Conservation (phyloP, 2,329 filamentous ascomycete species). For the Ophiobolus disseminans region DNA sequence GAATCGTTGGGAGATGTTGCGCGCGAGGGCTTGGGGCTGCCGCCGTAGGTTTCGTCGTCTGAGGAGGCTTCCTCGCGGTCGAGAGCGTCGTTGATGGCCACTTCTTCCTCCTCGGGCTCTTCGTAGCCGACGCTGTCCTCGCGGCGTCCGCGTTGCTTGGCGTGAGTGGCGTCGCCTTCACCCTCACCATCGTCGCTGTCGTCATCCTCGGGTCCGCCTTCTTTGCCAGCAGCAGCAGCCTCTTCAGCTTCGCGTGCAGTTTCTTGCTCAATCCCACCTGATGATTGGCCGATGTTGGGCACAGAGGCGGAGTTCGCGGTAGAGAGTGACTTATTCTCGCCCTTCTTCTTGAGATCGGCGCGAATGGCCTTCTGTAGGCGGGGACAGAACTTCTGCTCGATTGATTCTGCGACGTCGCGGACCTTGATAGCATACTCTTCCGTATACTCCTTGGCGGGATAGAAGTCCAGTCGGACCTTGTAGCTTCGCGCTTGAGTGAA, state of each 20-base stretch:
- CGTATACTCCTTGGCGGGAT: slow-evolving; percentile 81
- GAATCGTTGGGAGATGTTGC: slow-evolving; percentile 40
- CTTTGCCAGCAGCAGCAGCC: slow-evolving; percentile 44
- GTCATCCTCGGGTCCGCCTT: slow-evolving; percentile 70
- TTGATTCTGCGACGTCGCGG: slow-evolving; percentile 76
- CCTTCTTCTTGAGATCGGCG: slow-evolving; percentile 81
- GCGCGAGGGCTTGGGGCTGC: slow-evolving; percentile 51
- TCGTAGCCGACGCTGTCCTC: slow-evolving; percentile 87
- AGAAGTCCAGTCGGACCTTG: slow-evolving; percentile 81
- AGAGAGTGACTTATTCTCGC: slow-evolving; percentile 63
- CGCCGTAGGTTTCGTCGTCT: slow-evolving; percentile 62
- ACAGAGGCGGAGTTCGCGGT: slow-evolving; percentile 66
- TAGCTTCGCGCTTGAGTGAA: slow-evolving; percentile 81
- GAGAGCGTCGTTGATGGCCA: slow-evolving; percentile 71
- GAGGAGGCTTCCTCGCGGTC: slow-evolving; percentile 61
- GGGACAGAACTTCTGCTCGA: slow-evolving; percentile 82
- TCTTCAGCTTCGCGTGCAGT: slow-evolving; percentile 48
- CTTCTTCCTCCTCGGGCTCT: slow-evolving; percentile 90
- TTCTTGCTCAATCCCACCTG: slow-evolving; percentile 63
- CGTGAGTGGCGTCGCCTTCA: slow-evolving; percentile 65
- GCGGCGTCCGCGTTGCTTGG: slow-evolving; percentile 77
- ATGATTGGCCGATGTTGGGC: slow-evolving; percentile 74
- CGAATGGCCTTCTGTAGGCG: slow-evolving; percentile 73
- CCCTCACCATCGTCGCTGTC: slow-evolving; percentile 72
- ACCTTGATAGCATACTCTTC: slow-evolving; percentile 83